Evolutionary conservation across 2,329 filamentous ascomycete species (phyloP), one percentile per base, ranked within the genome.

Genomic region (Diaporthe vaccinii): DNA sequence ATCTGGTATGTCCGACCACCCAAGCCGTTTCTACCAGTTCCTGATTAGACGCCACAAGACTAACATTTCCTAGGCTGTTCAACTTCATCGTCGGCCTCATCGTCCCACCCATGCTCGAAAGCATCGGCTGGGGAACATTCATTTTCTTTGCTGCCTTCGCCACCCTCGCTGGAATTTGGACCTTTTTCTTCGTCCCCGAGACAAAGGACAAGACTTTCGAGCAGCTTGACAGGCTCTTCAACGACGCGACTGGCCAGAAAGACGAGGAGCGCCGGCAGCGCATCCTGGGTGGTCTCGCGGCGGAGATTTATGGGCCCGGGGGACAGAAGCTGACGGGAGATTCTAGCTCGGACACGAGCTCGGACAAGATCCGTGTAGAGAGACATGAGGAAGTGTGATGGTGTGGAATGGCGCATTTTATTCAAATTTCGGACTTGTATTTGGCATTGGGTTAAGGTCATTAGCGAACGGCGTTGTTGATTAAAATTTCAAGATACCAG

Each of bases 131-230:
- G 85, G 90, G 90, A 0, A 91, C 90, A 0, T 92, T 91, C 85
- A 86, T 89, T 83, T 90, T 91, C 82, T 92, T 92, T 82, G 84
- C 85, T 1, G 85, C 83, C 8, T 84, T 91, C 10, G 91, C 89
- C 0, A 73, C 88, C 3, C 75, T 91, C 5, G 90, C 90, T 34
- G 85, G 89, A 10, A 77, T 85, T 5, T 91, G 88, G 86, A 89
- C 88, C 3, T 90, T 84, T 83, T 87, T 91, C 80, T 88, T 86
- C 79, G 84, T 92, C 4, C 90, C 90, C 0, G 90, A 92, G 82
- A 90, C 88, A 0, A 85, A 86, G 2, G 89, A 89, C 3, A 77
- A 78, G 25, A 80, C 79, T 74, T 81, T 88, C 20, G 87, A 89
- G 81, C 85, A 85, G 36, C 89, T 91, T 84, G 90, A 91, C 80